Base-by-base conservation (phyloP, 2,329 filamentous ascomycete species). In the Colletotrichum tofieldiae region DNA sequence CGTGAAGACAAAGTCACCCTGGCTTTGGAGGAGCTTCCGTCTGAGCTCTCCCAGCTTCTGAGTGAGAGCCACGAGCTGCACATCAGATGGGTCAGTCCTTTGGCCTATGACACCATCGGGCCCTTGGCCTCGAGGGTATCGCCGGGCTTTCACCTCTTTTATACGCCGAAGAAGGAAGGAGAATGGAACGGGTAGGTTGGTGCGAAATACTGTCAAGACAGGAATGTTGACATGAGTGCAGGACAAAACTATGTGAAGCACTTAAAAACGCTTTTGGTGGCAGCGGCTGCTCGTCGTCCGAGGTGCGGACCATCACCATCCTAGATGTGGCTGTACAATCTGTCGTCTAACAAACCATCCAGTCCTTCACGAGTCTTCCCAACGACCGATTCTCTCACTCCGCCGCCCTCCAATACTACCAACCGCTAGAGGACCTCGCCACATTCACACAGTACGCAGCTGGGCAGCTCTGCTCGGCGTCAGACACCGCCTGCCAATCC, bases 1-100 rank as follows among this genome's bases (percentile, higher is more conserved):
- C 92, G 94, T 75, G 94, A 98, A 82, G 93, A 96, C 79, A 90
- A 93, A 72, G 82, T 96, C 75, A 98, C 94, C 0, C 82, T 96
- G 73, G 87, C 88, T 47, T 83, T 95, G 26, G 86, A 91, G 60
- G 94, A 97, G 84, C 87, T 98, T 51, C 93, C 94, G 5, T 78
- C 83, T 20, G 91, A 94, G 81, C 81, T 96, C 20, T 87, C 86
- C 71, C 81, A 86, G 35, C 82, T 93, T 18, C 84, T 98, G 35
- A 85, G 87, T 65, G 85, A 89, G 77, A 90, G 89, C 74, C 89
- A 92, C 77, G 91, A 94, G 80, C 83, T 98, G 52, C 93, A 96
- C 81, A 84, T 98, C 71, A 90, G 93, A 79, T 98, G 95, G 94
- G 87, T 89, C n/a, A 89, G 91, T 18, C 84, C 90, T 2, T 77